These are phyloP conservation scores for Sonneratia caseolaris DNA, from an alignment of 345 rosid genomes.

Conservation along the genomic window DNA sequence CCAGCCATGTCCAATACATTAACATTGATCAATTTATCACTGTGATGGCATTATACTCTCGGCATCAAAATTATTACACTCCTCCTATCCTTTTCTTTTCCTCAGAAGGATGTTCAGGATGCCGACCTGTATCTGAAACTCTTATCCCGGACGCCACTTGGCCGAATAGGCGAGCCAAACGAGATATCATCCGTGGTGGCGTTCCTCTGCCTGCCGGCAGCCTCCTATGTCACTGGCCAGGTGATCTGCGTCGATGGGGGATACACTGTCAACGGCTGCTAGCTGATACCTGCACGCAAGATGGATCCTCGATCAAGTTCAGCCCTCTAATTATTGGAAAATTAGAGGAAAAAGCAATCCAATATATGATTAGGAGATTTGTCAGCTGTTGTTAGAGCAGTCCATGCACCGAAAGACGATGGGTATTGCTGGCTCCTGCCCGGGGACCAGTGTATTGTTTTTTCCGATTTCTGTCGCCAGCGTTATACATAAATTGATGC, in stretches of 20 bases:
- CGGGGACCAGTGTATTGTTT: background rate
- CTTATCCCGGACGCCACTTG: slow-evolving; percentile 18
- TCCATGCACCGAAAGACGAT: background rate
- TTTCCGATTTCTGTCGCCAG: background rate
- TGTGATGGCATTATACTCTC: no score
- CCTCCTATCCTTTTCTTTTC: background rate
- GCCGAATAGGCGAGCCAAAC: slow-evolving; percentile 27
- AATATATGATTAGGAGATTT: background rate
- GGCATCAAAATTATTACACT: no score
- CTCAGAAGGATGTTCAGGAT: background rate
- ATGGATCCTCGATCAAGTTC: no score
- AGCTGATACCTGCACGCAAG: background rate
- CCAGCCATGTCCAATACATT: no score
- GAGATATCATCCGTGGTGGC: slow-evolving; percentile 36
- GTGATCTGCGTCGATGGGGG: slow-evolving; percentile 31
- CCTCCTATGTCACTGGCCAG: slow-evolving; percentile 46
- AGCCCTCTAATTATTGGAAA: background rate
- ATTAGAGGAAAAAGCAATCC: background rate
- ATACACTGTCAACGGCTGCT: slow-evolving; percentile 12
- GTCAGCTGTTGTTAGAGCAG: background rate
- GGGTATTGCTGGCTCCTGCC: background rate
- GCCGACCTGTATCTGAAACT: background rate
- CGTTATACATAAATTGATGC: background rate
- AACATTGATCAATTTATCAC: no score
- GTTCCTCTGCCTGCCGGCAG: slow-evolving; percentile 40